Evolutionary conservation across 1,284 basidiomycete species (phyloP), one percentile per base, ranked within the genome.

Genomic region (Ganoderma lucidum): DNA sequence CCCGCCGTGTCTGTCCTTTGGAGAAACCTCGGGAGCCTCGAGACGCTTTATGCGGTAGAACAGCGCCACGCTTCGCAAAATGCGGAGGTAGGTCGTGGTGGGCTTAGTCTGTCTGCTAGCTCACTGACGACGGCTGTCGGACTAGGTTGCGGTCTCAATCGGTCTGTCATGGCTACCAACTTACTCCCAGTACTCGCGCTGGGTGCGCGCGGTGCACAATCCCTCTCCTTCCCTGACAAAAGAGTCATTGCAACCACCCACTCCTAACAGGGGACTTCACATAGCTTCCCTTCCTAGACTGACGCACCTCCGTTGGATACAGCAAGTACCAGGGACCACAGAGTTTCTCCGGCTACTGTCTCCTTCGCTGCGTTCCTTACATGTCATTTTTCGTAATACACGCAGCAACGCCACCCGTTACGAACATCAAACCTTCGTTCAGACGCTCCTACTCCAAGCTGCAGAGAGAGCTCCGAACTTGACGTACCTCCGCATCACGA

Each of bases 401-500:
- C 51, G 45, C 28, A 44, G 45, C 28, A 44, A 19, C 28, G 17
- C 44, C 44, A 17, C 17, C 23, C 32, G n/a, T 35, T 35, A 23
- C 45, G 35, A 42, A 23, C 35, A 48, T 42, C 51, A 42, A 39
- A 37, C 12, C 8, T 63, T 56, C 42, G 56, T 67, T 45, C 62
- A 64, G 35, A n/a, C 35, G 53, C 62, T 67, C 32, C n/a, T 67
- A 17, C 15, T 42, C n/a, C 19, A 28, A 6, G 44, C 32, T 6
- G 48, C 66, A 1, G 56, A 39, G 19, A 10, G 28, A 3, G 66
- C 62, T 19, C 66, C 62, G 5, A 39, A 44, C 17, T 45, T 67
- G 3, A 53, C 15, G n/a, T 67, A 67, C 45, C 55, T 67, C 14
- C 66, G 66, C n/a, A 60, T 63, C 28, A 67, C 66, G 6, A 62